Evolutionary conservation across 1,284 basidiomycete genomes (phyloP), one percentile per base, ranked within the genome.

Genomic region (Ustilago nuda): DNA sequence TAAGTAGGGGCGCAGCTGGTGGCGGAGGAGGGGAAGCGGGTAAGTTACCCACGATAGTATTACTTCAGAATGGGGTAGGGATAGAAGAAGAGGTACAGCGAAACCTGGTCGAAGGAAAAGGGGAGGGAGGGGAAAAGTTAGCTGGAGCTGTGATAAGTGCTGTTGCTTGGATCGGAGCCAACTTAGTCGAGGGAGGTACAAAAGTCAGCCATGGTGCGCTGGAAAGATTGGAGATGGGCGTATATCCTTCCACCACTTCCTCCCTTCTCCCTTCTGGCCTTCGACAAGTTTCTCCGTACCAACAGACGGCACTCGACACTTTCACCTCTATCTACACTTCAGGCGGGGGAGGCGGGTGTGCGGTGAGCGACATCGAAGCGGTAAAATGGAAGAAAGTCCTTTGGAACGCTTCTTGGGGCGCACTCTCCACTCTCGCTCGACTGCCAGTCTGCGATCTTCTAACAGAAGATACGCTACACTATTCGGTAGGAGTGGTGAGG

Each of bases 41-140:
- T 4, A 72, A 91, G 78, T 81, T 87, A 4, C 87, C 88, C 0
- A 89, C 89, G 1, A 92, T 92, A 76, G 90, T 92, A 2, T 83
- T 93, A 15, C 85, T 94, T 51, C 92, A 93, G 86, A 94, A 94
- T 83, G 92, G 93, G 2, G 87, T 94, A 5, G 91, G 90, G 35
- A 90, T 93, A 27, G 92, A 94, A 81, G 87, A 87, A 33, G 92
- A 92, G 66, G 86, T 93, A 35, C 91, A 91, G 78, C 78, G 88
- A 4, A 88, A 89, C 0, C 82, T 91, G 11, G 88, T 89, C 66
- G 56, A 69, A 2, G 9, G 41, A 15, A 37, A 61, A n/a, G 64
- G 33, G n/a, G 36, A 37, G 36, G 36, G 5, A 13, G 64, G 36
- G 36, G 64, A 70, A 13, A 60, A 59, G 11, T 43, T 80, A 2